phyloP scores from a whole-genome alignment of 257 asterid genomes.

The Jacaranda mimosifolia region DNA sequence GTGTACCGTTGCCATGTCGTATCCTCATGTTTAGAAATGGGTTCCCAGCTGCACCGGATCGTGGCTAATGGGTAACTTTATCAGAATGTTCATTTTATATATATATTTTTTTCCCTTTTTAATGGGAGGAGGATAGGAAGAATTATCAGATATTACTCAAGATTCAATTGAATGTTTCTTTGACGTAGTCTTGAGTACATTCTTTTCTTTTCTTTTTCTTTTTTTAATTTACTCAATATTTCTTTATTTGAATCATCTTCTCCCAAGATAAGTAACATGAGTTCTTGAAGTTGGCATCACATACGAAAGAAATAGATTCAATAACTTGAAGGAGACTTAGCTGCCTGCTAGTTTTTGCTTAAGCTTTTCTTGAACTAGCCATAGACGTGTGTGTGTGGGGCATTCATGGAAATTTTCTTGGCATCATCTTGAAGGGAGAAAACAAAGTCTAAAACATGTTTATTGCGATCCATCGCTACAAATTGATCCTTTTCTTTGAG shows the following conservation, averaged over 20 bases:
- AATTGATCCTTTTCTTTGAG: conserved; percentile 31
- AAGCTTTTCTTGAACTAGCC: conserved; percentile 37
- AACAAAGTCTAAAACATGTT: conserved; percentile 46
- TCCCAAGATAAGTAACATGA: conserved; percentile 47
- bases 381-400: conserved; percentile 36
- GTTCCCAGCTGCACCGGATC: conserved; percentile 35
- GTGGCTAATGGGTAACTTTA: conserved; percentile 72
- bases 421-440: conserved; percentile 42
- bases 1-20: conserved; percentile 3
- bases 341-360: conserved; percentile 40
- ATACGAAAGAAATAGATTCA: conserved; percentile 50
- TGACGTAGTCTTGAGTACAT: conserved; percentile 51
- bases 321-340: conserved; percentile 48
- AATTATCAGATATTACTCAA: conserved; percentile 63
- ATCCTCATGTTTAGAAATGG: not conserved
- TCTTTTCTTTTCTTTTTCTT: conserved; percentile 27
- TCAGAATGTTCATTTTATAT: conserved; percentile 50
- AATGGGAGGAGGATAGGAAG: conserved; percentile 61
- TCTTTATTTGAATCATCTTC: conserved; percentile 47
- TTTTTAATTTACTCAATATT: conserved; percentile 36
- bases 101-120: conserved; percentile 31
- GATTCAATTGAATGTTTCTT: conserved; percentile 59
- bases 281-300: conserved; percentile 41
- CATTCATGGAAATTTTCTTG: conserved; percentile 42
- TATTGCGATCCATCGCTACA: conserved; percentile 25